A percentile compares a stretch with the other conserved stretches of the same genome.
These are phyloP conservation scores for Tetracladium marchalianum DNA, from an alignment of 495 filamentous ascomycete species.

Conservation along the genomic window DNA sequence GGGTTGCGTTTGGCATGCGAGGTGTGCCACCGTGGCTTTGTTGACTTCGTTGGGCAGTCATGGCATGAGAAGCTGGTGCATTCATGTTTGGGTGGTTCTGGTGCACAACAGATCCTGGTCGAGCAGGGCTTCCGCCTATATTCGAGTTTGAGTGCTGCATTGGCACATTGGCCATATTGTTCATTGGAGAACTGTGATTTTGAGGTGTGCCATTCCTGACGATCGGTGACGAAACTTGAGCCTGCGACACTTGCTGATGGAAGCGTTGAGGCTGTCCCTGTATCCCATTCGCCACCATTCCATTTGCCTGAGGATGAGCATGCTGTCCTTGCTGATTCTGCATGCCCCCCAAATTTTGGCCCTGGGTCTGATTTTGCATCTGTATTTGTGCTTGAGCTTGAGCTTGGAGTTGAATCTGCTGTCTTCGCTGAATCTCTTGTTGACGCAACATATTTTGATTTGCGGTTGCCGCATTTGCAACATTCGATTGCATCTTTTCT, in stretches of 20 bases:
- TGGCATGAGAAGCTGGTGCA: constrained; percentile 53
- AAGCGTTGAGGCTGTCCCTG: constrained; percentile 44
- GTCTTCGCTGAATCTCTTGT: constrained; percentile 12
- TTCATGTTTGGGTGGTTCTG: constrained; percentile 52
- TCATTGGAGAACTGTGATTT: constrained; percentile 65
- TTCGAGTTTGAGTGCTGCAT: constrained; percentile 76
- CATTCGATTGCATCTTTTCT: constrained; percentile 23
- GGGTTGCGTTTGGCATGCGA: constrained; percentile 68
- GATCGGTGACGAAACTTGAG: constrained; percentile 68
- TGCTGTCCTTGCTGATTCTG: constrained; percentile 19
- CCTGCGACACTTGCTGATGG: constrained; percentile 51
- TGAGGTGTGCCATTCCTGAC: constrained; percentile 73
- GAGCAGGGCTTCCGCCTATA: constrained; percentile 66
- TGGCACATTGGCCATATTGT: constrained; percentile 48
- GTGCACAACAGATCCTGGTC: constrained; percentile 69
- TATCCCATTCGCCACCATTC: constrained; percentile 34
- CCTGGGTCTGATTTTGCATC: constrained; percentile 18
- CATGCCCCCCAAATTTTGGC: constrained; percentile 4
- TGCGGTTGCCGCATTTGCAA: constrained; percentile 22
- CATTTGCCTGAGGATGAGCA: constrained; percentile 33
- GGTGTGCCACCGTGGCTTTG: constrained; percentile 77
- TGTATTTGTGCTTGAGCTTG: constrained; percentile 21
- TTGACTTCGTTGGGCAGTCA: constrained; percentile 72
- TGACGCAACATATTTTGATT: constrained; percentile 19
- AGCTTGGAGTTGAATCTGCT: constrained; percentile 30